These are phyloP conservation scores for Pinus albicaulis DNA, from an alignment of 75 land plant genomes.

Conservation along the genomic window DNA sequence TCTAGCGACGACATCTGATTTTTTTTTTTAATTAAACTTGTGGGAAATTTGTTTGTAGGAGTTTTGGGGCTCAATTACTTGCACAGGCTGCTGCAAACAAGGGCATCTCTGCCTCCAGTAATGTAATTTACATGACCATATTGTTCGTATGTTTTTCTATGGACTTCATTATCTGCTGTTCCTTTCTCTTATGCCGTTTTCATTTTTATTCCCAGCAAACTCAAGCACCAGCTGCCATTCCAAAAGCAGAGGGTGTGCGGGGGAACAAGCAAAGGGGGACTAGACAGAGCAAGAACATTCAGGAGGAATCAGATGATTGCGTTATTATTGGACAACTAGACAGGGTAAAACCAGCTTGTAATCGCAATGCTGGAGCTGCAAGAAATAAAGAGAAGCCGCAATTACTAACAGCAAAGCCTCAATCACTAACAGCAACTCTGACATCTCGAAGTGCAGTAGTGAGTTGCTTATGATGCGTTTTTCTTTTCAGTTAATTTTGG, in stretches of 20 bases:
- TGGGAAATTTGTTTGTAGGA: conserved; percentile 22
- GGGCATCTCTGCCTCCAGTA: background rate
- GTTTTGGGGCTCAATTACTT: conserved; percentile 58
- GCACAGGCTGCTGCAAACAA: conserved; percentile 40
- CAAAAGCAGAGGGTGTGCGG: too few relatives aligned
- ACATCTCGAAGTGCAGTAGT: conserved; percentile 39
- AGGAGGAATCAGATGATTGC: background rate
- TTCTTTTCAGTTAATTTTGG: background rate
- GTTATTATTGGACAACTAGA: conserved; percentile 4
- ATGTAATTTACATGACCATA: background rate
- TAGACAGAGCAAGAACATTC: background rate
- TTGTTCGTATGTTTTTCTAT: background rate
- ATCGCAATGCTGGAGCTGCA: background rate
- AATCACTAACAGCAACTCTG: conserved; percentile 21
- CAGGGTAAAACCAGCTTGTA: background rate
- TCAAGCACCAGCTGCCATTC: background rate
- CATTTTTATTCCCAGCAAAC: conserved; percentile 1
- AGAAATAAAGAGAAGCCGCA: background rate
- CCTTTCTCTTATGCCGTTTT: background rate
- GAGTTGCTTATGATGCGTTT: background rate
- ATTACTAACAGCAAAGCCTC: background rate
- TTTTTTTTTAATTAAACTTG: background rate
- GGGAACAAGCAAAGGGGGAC: background rate
- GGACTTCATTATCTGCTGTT: background rate
- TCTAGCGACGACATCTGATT: too few relatives aligned